A percentile compares a stretch with the other conserved stretches of the same genome.
Conservation (phyloP, 768 basidiomycete species). For the Lentinula boryana region DNA sequence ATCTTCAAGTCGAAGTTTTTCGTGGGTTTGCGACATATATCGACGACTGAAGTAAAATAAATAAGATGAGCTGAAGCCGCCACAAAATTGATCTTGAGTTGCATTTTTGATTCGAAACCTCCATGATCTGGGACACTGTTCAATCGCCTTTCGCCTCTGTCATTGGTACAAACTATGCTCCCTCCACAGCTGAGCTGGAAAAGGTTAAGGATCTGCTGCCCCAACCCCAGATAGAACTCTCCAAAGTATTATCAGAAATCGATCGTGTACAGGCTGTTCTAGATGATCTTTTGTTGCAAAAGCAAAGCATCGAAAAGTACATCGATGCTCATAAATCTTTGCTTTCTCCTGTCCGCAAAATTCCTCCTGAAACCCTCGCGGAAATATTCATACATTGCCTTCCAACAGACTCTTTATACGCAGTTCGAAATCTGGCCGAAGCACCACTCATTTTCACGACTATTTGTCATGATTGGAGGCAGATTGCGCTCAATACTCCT, state of each 20-base stretch:
- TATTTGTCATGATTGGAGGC: constrained; percentile 22
- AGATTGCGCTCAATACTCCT: constrained; percentile 17
- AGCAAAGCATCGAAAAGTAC: not conserved
- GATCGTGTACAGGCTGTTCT: not conserved
- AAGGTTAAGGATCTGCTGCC: not conserved
- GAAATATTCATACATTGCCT: constrained; percentile 22
- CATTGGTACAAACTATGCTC: not conserved
- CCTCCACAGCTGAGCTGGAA: not conserved
- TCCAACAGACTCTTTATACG: constrained; percentile 7
- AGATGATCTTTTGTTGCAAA: not conserved
- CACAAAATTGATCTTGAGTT: too few species aligned
- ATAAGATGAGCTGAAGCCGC: not conserved
- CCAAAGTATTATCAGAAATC: not conserved
- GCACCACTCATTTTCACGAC: constrained; percentile 19
- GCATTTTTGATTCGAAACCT: not conserved
- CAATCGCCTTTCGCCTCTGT: not conserved
- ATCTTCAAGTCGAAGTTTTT: too few species aligned
- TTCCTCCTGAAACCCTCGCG: constrained; percentile 19
- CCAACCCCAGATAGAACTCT: not conserved
- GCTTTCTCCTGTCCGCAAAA: constrained; percentile 2
- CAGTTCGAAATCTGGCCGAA: constrained; percentile 13
- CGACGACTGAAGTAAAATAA: too few species aligned
- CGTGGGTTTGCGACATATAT: too few species aligned
- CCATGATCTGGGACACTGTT: not conserved
- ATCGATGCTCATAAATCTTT: constrained; percentile 10